Evolutionary conservation across 2,329 filamentous ascomycete species (phyloP).

Genomic region (Lasiodiplodia citricola): DNA sequence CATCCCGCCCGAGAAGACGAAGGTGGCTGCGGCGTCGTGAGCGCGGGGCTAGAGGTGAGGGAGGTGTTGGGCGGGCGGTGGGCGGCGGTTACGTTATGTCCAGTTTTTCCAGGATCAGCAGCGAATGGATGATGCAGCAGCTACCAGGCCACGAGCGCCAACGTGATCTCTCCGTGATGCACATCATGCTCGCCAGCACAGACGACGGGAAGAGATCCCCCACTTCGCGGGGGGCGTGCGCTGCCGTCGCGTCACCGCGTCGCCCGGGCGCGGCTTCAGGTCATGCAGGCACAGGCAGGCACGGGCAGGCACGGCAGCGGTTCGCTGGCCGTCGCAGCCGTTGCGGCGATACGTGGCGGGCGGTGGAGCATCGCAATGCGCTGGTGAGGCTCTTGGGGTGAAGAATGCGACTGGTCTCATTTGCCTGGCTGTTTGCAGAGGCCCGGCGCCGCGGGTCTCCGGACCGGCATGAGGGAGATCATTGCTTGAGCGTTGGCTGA

Average conservation of each 20-base stretch:
- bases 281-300: conserved; percentile 10
- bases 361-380: conserved; percentile 20
- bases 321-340: conserved; percentile 16
- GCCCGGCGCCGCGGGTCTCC: conserved; percentile 20
- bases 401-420: conserved; percentile 25
- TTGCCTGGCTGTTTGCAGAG: conserved; percentile 25
- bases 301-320: conserved; percentile 8
- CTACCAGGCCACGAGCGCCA: conserved; percentile 23
- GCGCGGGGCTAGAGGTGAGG: background rate
- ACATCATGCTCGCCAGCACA: conserved; percentile 22
- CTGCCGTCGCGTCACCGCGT: conserved; percentile 22
- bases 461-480: conserved; percentile 24
- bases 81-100: conserved; percentile 17
- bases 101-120: conserved; percentile 16
- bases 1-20: conserved; percentile 34
- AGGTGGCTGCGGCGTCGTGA: conserved; percentile 17
- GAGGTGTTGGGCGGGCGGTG: background rate
- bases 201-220: conserved; percentile 21
- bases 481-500: conserved; percentile 18
- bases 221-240: conserved; percentile 23
- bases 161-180: conserved; percentile 23
- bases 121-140: conserved; percentile 21
- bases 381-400: conserved; percentile 20
- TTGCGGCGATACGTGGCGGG: conserved; percentile 20
- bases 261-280: background rate